Evolutionary conservation across 148 eudicot species (phyloP), one percentile per base, ranked within the genome.

Genomic region (Chenopodium suecicum): DNA sequence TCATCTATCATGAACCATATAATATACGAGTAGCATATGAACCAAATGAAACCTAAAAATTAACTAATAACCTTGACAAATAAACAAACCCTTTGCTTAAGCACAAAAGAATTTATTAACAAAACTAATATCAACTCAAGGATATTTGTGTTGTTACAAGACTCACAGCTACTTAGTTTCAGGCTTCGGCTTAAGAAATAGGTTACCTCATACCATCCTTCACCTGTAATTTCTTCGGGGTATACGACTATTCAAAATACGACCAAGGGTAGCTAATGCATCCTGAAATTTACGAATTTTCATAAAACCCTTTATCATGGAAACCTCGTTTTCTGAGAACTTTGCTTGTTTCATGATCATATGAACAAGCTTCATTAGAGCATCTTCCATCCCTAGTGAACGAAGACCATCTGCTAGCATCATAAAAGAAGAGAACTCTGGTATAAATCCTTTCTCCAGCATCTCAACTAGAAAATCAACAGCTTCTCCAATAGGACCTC

Each of bases 401-500:
- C 90, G 85, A 65, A 96, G 95, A 81, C 98, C 99, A 75, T 94
- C 97, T 50, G 99, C 99, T 77, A 96, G 85, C 97, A 94, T 90
- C 79, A 77, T 81, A 80, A 96, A 94, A 0, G 94, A 84, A 16
- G 92, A 81, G 80, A 87, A 85, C 62, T 96, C 99, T 0, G 99
- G 99, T 22, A 89, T 20, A 60, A 75, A 83, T 20, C 98, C 97
- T 70, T 84, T 92, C 65, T 89, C 95, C 20, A 89, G 81, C 95
- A 94, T 88, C 89, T 94, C 99, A 44, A 80, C 80, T 25, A 87
- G 79, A 77, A 94, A 92, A 81, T 94, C 95, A 10, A 96, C 93
- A 74, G 99, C 99, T 85, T 96, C 98, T 78, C 90, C 87, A 22
- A 96, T 92, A 1, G 98, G 95, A 27, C 99, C 97, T 75, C 99